Evolutionary conservation across 768 basidiomycete genomes (phyloP).

Genomic region (Tulasnella calospora): DNA sequence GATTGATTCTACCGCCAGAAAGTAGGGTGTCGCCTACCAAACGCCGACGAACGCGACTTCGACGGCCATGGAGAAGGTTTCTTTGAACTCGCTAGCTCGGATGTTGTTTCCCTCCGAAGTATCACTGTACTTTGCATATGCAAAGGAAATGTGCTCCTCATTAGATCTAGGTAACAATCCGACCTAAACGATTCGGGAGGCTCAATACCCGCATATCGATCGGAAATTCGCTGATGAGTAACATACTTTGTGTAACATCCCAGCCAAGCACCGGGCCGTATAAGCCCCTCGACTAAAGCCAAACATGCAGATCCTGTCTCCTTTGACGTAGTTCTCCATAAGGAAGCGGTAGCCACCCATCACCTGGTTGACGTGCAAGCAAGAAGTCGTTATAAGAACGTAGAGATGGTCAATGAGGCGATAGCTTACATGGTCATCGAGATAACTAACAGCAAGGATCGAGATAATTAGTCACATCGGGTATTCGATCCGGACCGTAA

Average conservation of each 20-base stretch:
- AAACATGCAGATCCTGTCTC: constrained; percentile 26
- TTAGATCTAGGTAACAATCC: constrained; percentile 28
- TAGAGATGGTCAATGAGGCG: neutral
- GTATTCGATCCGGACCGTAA: neutral
- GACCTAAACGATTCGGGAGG: neutral
- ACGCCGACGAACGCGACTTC: constrained; percentile 27
- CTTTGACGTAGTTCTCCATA: constrained; percentile 6
- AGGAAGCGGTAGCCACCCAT: constrained; percentile 23
- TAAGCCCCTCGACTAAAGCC: constrained; percentile 29
- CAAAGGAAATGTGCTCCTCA: constrained; percentile 28
- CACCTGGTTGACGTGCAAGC: neutral
- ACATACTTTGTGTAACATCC: constrained; percentile 26
- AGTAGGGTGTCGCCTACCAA: constrained; percentile 19
- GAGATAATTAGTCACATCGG: constrained; percentile 35
- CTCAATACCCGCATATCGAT: neutral
- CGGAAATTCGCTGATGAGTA: neutral
- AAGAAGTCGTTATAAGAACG: neutral
- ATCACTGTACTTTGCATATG: constrained; percentile 12
- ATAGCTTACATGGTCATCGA: constrained; percentile 53
- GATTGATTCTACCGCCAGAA: too few species aligned
- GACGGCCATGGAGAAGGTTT: constrained; percentile 17
- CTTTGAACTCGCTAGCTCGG: constrained; percentile 6
- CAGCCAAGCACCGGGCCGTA: constrained; percentile 27
- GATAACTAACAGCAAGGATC: too few species aligned
- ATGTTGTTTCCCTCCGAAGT: neutral